Evolutionary conservation across 768 basidiomycete genomes (phyloP).

Genomic region (Tubosaeta sp.): DNA sequence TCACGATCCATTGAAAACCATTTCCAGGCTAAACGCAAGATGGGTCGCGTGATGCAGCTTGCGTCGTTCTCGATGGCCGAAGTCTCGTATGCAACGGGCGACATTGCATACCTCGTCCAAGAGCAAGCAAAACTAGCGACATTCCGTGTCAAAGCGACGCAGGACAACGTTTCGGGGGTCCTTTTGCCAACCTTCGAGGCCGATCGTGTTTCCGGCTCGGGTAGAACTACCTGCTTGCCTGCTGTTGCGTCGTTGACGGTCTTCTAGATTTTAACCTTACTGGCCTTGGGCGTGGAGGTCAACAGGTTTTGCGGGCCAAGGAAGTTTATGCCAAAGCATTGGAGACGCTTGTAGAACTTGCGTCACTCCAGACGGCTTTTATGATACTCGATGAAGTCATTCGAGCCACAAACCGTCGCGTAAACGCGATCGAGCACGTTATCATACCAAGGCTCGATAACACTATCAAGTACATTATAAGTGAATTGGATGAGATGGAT

Average conservation of each 20-base stretch:
- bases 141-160: conserved; percentile 90
- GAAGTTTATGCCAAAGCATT: conserved; percentile 98
- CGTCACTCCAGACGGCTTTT: conserved; percentile 96
- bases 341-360: conserved; percentile 94
- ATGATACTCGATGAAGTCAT: conserved; percentile 99
- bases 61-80: conserved; percentile 99
- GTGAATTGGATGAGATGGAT: conserved; percentile 99
- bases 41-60: conserved; percentile 98
- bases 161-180: conserved; percentile 98
- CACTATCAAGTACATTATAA: conserved; percentile 96
- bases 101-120: conserved; percentile 97
- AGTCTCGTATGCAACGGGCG: conserved; percentile 96
- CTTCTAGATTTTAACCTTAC: conserved; percentile 91
- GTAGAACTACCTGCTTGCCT: conserved; percentile 35
- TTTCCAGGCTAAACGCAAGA: conserved; percentile 90
- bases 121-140: conserved; percentile 89
- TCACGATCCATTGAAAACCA: conserved; percentile 18
- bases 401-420: conserved; percentile 96
- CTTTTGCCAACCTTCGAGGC: conserved; percentile 94
- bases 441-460: conserved; percentile 94
- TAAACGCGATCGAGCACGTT: conserved; percentile 98
- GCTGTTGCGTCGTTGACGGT: background rate
- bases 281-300: conserved; percentile 93
- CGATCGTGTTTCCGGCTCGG: conserved; percentile 80
- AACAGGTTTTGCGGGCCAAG: conserved; percentile 91